Base-by-base conservation (phyloP, 2,329 filamentous ascomycete genomes). In the Neoscytalidium dimidiatum region DNA sequence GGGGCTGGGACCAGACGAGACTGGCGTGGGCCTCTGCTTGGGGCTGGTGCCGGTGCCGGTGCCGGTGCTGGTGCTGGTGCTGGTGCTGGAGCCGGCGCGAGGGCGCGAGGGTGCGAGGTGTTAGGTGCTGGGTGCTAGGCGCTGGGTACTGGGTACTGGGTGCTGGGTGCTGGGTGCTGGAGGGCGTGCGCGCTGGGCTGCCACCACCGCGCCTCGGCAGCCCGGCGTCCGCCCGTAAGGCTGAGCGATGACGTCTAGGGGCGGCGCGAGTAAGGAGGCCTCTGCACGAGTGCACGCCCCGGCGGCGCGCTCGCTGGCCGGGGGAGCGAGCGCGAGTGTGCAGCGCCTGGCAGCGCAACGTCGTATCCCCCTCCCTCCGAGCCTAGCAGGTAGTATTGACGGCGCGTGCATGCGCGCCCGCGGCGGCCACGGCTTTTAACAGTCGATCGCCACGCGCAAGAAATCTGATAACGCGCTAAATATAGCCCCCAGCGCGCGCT, bases 331-430 rank as follows among this genome's bases (percentile, higher is more conserved):
- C 49, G 49, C 49, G n/a, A n/a, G 33, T 35, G 38, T 41, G 38
- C 38, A 58, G 53, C n/a, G n/a, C n/a, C n/a, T n/a, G n/a, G n/a
- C 35, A 58, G 52, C 53, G 53, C 53, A 58, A 58, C 53, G 53
- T 58, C 53, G 53, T 58, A 58, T 58, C 53, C 53, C 35, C 51
- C 43, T 21, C 43, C 51, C 51, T 58, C 53, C 35, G 53, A 58
- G 53, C 53, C 53, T 41, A 58, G 53, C 53, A 58, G 53, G 53
- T 58, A 58, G 53, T 58, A 58, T 58, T 58, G 53, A 58, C 53
- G 53, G 53, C 53, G 53, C 53, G 53, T 58, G 53, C 53, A 58
- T 58, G 53, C 53, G 53, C 53, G 53, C 53, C 53, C 53, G 35
- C 53, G 53, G 53, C 53, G 35, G 53, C 35, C 35, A 58, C 53